Evolutionary conservation across 139 green algal genomes (phyloP).

Genomic region (Microglena sp.): DNA sequence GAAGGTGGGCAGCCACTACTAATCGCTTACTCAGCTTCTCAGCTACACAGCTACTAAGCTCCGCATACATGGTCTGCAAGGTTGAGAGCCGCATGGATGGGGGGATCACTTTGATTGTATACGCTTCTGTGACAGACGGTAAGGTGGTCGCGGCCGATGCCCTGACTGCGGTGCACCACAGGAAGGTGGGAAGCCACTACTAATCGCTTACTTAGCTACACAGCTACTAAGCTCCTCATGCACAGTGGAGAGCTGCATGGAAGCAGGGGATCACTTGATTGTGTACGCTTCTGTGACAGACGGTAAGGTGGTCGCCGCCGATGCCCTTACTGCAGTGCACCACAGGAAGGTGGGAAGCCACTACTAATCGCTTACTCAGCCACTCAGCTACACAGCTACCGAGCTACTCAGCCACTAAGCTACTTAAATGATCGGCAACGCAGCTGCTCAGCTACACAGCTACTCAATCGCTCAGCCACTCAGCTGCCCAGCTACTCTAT

Average conservation of each 20-base stretch:
- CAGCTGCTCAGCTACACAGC: conserved; percentile 5
- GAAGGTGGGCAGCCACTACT: conserved; percentile 77
- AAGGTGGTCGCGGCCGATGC: conserved; percentile 53
- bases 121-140: conserved; percentile 62
- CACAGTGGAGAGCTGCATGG: no score
- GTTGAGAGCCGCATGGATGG: not conserved
- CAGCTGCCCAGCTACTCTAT: not conserved
- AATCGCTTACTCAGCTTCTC: not conserved
- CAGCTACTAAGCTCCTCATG: no score
- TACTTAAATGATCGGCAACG: conserved; percentile 23
- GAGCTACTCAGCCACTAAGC: not conserved
- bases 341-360: conserved; percentile 73
- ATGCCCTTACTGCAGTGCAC: conserved; percentile 60
- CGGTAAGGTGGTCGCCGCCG: conserved; percentile 62
- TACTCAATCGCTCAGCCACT: not conserved
- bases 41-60: no score
- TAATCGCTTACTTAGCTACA: no score
- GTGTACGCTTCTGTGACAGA: conserved; percentile 65
- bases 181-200: conserved; percentile 76
- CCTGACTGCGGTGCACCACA: conserved; percentile 69
- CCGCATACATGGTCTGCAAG: no score
- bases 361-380: conserved; percentile 64
- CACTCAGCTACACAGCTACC: no score
- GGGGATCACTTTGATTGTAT: no score
- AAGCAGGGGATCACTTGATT: no score